A percentile compares a stretch with the other conserved stretches of the same genome.
Evolutionary conservation across 2,329 filamentous ascomycete species (phyloP).

Genomic region (Penicillium sp.): DNA sequence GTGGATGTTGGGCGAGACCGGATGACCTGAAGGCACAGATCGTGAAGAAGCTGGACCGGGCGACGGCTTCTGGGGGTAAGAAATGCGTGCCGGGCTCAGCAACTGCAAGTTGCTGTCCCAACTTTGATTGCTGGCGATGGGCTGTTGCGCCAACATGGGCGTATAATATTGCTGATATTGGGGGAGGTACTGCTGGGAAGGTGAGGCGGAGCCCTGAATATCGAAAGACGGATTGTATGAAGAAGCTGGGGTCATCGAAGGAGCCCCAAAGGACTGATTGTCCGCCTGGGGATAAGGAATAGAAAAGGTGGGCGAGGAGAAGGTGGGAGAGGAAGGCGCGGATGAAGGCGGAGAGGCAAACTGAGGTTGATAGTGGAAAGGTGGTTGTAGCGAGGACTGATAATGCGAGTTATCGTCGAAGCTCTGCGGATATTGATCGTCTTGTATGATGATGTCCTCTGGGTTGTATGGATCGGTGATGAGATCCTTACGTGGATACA

Average conservation of each 20-base stretch:
- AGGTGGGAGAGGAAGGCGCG: conserved; percentile 33
- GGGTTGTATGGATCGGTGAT: conserved; percentile 39
- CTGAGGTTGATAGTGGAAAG: conserved; percentile 34
- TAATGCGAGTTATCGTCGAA: conserved; percentile 29
- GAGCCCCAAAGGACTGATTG: conserved; percentile 33
- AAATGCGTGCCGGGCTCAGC: conserved; percentile 34
- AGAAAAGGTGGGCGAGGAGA: conserved; percentile 32
- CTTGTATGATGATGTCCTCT: conserved; percentile 38
- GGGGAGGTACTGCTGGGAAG: conserved; percentile 31
- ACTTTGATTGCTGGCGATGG: conserved; percentile 32
- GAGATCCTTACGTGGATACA: conserved; percentile 44
- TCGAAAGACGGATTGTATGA: conserved; percentile 40
- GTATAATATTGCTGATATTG: conserved; percentile 33
- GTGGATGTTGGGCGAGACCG: conserved; percentile 14
- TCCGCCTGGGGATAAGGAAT: conserved; percentile 28
- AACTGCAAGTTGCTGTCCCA: conserved; percentile 39
- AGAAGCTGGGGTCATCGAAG: conserved; percentile 41
- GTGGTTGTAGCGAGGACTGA: conserved; percentile 30
- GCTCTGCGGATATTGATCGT: conserved; percentile 37
- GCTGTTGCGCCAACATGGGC: conserved; percentile 43
- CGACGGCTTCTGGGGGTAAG: conserved; percentile 40
- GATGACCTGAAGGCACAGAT: conserved; percentile 33
- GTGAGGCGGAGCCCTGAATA: conserved; percentile 32
- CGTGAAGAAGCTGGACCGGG: conserved; percentile 46
- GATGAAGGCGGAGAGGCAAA: conserved; percentile 40